Percentiles rank a stretch among this genome's conserved stretches.
phyloP scores from a whole-genome alignment of 2,329 filamentous ascomycete species.

The Alternaria hordeiaustralica region DNA sequence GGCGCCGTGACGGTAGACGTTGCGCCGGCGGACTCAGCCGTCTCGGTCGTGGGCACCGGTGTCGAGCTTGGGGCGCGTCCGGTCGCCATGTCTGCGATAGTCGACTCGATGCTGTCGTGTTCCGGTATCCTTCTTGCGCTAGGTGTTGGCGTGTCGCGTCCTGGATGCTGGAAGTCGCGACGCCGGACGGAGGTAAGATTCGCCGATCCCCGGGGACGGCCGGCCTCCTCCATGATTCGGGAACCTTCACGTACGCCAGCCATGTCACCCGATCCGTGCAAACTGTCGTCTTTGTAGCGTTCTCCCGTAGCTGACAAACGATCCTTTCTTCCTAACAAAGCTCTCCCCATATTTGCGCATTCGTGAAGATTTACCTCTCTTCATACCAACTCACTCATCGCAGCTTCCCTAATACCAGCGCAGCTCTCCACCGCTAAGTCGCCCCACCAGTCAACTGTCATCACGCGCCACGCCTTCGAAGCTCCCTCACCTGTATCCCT shows the following conservation, averaged over 20 bases:
- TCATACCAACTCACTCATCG: constrained; percentile 7
- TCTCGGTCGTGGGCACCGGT: constrained; percentile 56
- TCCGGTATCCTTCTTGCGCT: constrained; percentile 13
- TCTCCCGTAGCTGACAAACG: constrained; percentile 20
- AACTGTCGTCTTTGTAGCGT: constrained; percentile 6
- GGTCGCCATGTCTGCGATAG: constrained; percentile 38
- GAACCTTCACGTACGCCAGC: constrained; percentile 33
- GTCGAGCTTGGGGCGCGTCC: constrained; percentile 46
- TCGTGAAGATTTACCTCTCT: neutral
- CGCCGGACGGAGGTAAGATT: constrained; percentile 13
- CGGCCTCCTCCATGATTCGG: constrained; percentile 23
- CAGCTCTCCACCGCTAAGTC: constrained; percentile 9
- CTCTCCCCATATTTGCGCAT: neutral
- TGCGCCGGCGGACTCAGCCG: constrained; percentile 48
- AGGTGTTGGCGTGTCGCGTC: constrained; percentile 23
- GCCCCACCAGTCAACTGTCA: constrained; percentile 11
- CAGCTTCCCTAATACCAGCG: constrained; percentile 3
- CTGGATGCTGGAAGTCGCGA: constrained; percentile 27
- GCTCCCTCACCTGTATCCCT: constrained; percentile 5
- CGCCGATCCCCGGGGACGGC: constrained; percentile 9
- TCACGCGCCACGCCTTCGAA: neutral
- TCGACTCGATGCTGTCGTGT: constrained; percentile 3
- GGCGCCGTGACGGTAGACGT: constrained; percentile 60
- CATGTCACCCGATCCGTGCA: constrained; percentile 14
- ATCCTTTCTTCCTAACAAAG: neutral